Percentiles rank a stretch among this genome's conserved stretches.
phyloP scores from a whole-genome alignment of 1,139 yeast species.

The Blastobotrys proliferans region DNA sequence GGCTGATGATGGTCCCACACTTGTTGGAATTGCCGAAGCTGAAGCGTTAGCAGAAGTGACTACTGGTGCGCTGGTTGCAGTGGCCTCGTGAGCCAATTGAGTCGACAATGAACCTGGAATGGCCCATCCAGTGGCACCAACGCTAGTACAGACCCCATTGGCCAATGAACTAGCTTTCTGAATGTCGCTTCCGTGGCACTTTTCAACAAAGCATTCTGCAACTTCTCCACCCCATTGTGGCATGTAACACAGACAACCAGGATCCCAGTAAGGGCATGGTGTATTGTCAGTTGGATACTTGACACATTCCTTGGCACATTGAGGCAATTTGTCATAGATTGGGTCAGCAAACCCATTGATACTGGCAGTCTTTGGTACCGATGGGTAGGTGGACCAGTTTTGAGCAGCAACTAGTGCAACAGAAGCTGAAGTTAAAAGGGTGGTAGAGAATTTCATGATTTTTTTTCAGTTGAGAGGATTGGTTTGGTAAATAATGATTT shows the following conservation, averaged over 20 bases:
- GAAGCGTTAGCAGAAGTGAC: not conserved
- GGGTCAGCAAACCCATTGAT: constrained; percentile 54
- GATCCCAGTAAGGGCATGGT: constrained; percentile 51
- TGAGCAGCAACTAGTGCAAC: constrained; percentile 16
- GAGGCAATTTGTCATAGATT: constrained; percentile 40
- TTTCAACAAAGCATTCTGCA: constrained; percentile 44
- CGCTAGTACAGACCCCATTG: constrained; percentile 40
- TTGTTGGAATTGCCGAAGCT: not conserved
- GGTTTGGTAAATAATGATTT: no score
- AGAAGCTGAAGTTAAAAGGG: not conserved
- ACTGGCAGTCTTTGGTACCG: constrained; percentile 47
- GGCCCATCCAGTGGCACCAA: constrained; percentile 47
- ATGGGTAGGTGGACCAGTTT: constrained; percentile 44
- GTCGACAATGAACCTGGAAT: constrained; percentile 43
- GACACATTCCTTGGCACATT: constrained; percentile 40
- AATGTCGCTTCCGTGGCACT: constrained; percentile 42
- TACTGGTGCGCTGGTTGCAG: not conserved
- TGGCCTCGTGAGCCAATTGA: constrained; percentile 38
- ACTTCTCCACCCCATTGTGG: constrained; percentile 46
- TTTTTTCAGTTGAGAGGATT: not conserved
- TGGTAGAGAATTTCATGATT: not conserved
- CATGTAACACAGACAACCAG: constrained; percentile 52
- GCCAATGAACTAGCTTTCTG: constrained; percentile 42
- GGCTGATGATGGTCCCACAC: no score
- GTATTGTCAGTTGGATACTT: constrained; percentile 16